phyloP scores from a whole-genome alignment of 495 filamentous ascomycete genomes.

The Daldinia caldariorum region DNA sequence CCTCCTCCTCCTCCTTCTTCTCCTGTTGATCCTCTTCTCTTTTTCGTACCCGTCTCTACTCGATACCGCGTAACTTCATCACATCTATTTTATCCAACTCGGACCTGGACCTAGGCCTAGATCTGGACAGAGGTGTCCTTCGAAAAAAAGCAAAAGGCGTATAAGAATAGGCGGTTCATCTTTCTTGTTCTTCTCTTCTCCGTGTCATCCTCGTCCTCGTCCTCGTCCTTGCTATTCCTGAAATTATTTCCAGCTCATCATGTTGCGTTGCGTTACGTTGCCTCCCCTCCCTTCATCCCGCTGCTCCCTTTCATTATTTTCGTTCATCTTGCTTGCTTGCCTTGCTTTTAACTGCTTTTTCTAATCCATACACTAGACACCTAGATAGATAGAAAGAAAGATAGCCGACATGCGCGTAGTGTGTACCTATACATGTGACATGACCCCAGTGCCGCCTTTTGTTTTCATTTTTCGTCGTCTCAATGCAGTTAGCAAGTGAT shows the following conservation, averaged over 20 bases:
- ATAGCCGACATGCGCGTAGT: background rate
- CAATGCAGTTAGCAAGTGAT: background rate
- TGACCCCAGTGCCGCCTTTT: background rate
- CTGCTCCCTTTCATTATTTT: background rate
- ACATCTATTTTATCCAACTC: conserved; percentile 12
- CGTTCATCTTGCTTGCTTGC: background rate
- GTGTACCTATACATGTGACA: background rate
- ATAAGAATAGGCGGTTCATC: conserved; percentile 5
- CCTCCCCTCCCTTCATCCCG: too few relatives aligned
- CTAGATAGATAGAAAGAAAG: background rate
- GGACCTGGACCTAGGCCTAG: background rate
- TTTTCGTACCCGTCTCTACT: conserved; percentile 8
- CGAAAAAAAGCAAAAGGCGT: background rate
- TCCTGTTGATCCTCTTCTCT: too few relatives aligned
- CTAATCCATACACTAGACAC: conserved; percentile 12
- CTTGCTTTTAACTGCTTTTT: background rate
- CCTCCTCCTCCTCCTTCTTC: background rate
- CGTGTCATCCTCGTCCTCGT: background rate
- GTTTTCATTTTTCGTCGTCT: conserved; percentile 6
- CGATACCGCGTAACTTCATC: background rate
- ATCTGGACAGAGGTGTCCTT: background rate
- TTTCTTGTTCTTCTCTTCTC: background rate
- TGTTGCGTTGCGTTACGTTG: too few relatives aligned
- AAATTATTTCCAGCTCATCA: conserved; percentile 14
- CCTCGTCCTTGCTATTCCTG: conserved; percentile 8